phyloP scores from a whole-genome alignment of 345 rosid species.

The Streptanthus diversifolius region DNA sequence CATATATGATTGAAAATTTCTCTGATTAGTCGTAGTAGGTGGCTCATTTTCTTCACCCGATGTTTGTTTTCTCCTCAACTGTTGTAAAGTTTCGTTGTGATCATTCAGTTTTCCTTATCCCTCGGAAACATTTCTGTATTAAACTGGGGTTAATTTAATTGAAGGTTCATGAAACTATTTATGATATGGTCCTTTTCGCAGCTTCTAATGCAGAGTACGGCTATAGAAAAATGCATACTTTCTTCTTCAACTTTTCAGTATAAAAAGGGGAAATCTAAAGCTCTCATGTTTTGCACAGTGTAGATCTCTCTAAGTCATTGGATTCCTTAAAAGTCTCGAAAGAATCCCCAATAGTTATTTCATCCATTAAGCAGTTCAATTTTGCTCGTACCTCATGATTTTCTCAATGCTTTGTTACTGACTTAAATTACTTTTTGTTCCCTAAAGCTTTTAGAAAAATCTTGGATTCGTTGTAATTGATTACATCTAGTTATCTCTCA shows the following conservation, averaged over 20 bases:
- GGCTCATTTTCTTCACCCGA: background rate
- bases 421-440: slow-evolving; percentile 10
- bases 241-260: slow-evolving; percentile 10
- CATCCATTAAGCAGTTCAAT: background rate
- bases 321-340: slow-evolving; percentile 25
- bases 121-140: background rate
- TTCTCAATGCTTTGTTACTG: background rate
- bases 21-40: background rate
- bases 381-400: slow-evolving; percentile 15
- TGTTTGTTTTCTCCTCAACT: background rate
- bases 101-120: background rate
- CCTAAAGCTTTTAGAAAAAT: slow-evolving; percentile 7
- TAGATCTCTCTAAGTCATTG: slow-evolving; percentile 12
- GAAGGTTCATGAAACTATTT: slow-evolving; percentile 15
- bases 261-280: slow-evolving; percentile 14
- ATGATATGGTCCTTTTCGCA: slow-evolving; percentile 1
- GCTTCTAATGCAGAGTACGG: slow-evolving; percentile 8
- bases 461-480: background rate
- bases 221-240: background rate
- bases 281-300: slow-evolving; percentile 2
- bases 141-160: background rate
- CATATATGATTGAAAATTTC: background rate
- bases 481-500: background rate
- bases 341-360: slow-evolving; percentile 18
- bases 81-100: background rate